These are phyloP conservation scores for Phaeoacremonium minimum DNA, from an alignment of 2,329 filamentous ascomycete species.

Conservation along the genomic window DNA sequence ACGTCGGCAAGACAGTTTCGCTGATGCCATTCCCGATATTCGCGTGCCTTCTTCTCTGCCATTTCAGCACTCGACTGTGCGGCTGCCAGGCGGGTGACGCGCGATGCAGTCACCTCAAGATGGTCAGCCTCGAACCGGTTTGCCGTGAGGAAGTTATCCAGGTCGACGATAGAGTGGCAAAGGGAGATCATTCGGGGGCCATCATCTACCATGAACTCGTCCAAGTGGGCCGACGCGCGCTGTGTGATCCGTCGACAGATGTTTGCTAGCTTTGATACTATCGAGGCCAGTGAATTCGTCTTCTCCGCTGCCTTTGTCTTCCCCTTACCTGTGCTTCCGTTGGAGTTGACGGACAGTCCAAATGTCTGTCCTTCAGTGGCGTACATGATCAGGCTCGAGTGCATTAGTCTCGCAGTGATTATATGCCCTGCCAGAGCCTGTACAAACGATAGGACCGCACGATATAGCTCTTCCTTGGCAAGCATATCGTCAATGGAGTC, in stretches of 20 bases:
- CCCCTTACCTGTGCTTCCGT: background rate
- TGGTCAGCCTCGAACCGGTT: slow-evolving; percentile 7
- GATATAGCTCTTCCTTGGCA: slow-evolving; percentile 23
- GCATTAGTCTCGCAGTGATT: slow-evolving; percentile 23
- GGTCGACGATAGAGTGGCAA: slow-evolving; percentile 21
- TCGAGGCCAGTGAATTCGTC: slow-evolving; percentile 15
- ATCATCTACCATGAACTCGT: slow-evolving; percentile 15
- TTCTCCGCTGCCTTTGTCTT: slow-evolving; percentile 14
- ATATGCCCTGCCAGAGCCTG: slow-evolving; percentile 23
- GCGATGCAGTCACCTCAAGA: background rate
- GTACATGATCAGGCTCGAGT: slow-evolving; percentile 25
- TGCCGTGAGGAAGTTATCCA: slow-evolving; percentile 18
- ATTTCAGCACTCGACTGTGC: slow-evolving; percentile 7
- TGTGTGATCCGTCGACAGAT: slow-evolving; percentile 26
- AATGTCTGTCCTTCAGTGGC: slow-evolving; percentile 28
- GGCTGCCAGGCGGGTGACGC: background rate
- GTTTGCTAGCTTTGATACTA: slow-evolving; percentile 20
- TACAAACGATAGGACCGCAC: slow-evolving; percentile 32
- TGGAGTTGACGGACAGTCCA: background rate
- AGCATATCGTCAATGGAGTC: slow-evolving; percentile 20
- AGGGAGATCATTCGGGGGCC: slow-evolving; percentile 24
- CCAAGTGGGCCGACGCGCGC: slow-evolving; percentile 9
- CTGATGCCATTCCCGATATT: slow-evolving; percentile 22
- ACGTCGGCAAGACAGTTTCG: slow-evolving; percentile 24
- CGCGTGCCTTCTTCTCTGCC: slow-evolving; percentile 3